A percentile compares a stretch with the other conserved stretches of the same genome.
These are phyloP conservation scores for Biscogniauxia sp. DNA, from an alignment of 2,329 filamentous ascomycete genomes.

Conservation along the genomic window DNA sequence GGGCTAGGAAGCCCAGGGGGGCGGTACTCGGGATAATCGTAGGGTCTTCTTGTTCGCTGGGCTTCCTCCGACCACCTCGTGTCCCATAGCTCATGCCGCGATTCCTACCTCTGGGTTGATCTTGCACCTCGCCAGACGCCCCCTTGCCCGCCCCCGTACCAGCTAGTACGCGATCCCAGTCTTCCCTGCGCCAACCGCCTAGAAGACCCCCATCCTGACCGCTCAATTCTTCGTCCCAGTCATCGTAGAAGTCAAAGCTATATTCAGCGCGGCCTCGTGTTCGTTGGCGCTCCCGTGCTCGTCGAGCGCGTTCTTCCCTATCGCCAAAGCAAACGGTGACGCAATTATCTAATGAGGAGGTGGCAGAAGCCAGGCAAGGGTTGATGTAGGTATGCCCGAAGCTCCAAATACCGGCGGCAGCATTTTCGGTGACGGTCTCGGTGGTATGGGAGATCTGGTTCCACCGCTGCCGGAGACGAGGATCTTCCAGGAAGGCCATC, in stretches of 20 bases:
- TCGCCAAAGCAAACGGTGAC: slow-evolving; percentile 68
- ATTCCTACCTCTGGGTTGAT: slow-evolving; percentile 47
- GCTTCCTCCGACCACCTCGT: slow-evolving; percentile 50
- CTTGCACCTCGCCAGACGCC: slow-evolving; percentile 23
- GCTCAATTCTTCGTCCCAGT: slow-evolving; percentile 73
- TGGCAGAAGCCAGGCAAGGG: slow-evolving; percentile 72
- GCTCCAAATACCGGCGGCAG: slow-evolving; percentile 86
- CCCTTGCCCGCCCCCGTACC: slow-evolving; percentile 56
- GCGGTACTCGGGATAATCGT: slow-evolving; percentile 88
- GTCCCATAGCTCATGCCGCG: slow-evolving; percentile 89
- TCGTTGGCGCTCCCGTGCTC: slow-evolving; percentile 62
- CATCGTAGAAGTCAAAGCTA: slow-evolving; percentile 96
- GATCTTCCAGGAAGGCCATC: slow-evolving; percentile 71
- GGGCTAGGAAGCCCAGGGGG: slow-evolving; percentile 78
- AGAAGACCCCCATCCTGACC: slow-evolving; percentile 53
- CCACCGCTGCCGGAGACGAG: slow-evolving; percentile 87
- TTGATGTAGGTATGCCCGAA: slow-evolving; percentile 83
- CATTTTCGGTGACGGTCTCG: slow-evolving; percentile 85
- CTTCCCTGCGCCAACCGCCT: slow-evolving; percentile 74
- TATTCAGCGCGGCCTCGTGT: slow-evolving; percentile 67
- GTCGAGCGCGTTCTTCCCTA: slow-evolving; percentile 70
- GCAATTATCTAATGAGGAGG: slow-evolving; percentile 68
- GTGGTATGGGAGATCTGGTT: slow-evolving; percentile 90
- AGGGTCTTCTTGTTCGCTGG: slow-evolving; percentile 64
- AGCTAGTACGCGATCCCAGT: slow-evolving; percentile 79